Conservation (phyloP, 2,329 filamentous ascomycete genomes). For the Botrytis elliptica region DNA sequence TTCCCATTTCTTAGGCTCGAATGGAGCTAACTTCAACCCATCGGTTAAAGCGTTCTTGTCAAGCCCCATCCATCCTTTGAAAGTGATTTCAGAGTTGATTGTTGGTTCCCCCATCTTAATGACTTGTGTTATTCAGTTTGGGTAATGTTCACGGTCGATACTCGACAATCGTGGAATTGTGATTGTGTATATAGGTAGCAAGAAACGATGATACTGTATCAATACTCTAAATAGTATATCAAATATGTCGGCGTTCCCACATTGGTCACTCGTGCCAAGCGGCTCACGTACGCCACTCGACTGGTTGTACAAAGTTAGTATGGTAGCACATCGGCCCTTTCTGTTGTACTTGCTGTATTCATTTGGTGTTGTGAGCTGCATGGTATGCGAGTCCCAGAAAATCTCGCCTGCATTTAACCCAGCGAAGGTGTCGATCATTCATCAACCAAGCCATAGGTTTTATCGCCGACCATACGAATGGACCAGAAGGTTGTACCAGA, state of each 20-base stretch:
- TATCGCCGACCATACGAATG: conserved; percentile 9
- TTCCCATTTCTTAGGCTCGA: conserved; percentile 46
- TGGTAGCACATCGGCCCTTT: background rate
- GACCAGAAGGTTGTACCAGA: background rate
- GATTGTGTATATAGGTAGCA: background rate
- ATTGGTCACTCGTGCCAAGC: conserved; percentile 5
- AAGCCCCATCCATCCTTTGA: conserved; percentile 37
- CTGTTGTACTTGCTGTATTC: background rate
- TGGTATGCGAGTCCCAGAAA: background rate
- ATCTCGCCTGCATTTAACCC: background rate
- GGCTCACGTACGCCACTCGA: background rate
- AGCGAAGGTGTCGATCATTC: background rate
- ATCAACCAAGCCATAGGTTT: conserved; percentile 2
- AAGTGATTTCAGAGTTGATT: background rate
- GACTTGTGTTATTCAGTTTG: background rate
- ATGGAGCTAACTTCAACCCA: conserved; percentile 35
- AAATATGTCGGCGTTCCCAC: background rate
- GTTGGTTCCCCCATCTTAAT: background rate
- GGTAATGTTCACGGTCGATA: background rate
- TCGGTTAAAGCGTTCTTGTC: conserved; percentile 32
- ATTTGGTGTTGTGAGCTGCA: background rate
- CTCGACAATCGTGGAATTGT: background rate
- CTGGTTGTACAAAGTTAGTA: background rate
- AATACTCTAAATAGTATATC: background rate
- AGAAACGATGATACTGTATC: background rate